Evolutionary conservation across 2,329 filamentous ascomycete species (phyloP), one percentile per base, ranked within the genome.

Genomic region (Sporothrix dimorphospora): DNA sequence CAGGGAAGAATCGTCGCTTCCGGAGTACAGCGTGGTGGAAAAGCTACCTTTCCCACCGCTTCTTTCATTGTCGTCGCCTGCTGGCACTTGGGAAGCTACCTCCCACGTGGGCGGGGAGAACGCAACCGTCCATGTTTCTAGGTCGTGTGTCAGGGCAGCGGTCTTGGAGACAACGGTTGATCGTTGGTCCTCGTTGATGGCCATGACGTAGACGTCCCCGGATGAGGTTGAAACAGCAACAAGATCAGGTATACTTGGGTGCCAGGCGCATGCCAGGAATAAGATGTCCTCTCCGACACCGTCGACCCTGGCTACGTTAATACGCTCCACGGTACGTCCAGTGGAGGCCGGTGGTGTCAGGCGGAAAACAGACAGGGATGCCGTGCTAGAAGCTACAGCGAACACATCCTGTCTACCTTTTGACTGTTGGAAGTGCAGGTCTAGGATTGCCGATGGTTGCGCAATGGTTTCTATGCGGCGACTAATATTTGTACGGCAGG

Each of bases 301-400:
- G 2, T 83, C 79, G 67, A 85, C 84, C 73, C 80, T 81, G 75
- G 86, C 83, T 11, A 82, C 85, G 34, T 79, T 79, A 30, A 87
- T 73, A 71, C 84, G 80, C 72, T 80, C 77, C 38, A 87, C 72
- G 1, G 82, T 79, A 38, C 75, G 27, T 63, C 19, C 63, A 45
- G 75, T 14, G 40, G n/a, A 76, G 49, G 7, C 21, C 16, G 79
- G 76, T 61, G 84, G 84, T 9, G 84, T 77, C 59, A 91, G 81
- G 75, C 79, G 83, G 80, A 91, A 94, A 67, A 95, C 83, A 0
- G 86, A 86, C 14, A 97, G 81, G 0, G 86, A 86, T 0, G 91
- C 93, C 0, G 91, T 93, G 74, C 94, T 97, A 1, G 92, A 93
- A 9, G 93, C 93, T 3, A 91, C 89, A 11, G 90, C 94, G 70